Conservation (phyloP, 78 protist genomes). For the Cyanophora paradoxa region DNA sequence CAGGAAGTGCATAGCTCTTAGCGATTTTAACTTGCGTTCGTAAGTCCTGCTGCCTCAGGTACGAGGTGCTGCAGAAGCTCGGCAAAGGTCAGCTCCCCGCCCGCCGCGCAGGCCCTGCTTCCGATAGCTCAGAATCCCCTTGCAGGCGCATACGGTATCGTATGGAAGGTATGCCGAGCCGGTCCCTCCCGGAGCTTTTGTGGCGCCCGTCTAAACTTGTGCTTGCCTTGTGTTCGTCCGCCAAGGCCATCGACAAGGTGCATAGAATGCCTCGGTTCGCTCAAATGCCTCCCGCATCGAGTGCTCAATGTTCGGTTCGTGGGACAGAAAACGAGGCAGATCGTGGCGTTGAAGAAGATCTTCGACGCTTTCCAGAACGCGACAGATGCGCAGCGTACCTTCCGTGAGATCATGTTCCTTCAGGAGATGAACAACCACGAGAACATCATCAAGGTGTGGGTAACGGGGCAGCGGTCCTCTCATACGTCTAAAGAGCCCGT, state of each 20-base stretch:
- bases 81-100: neutral
- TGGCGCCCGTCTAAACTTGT: no score
- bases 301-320: neutral
- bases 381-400: slow-evolving; percentile 98
- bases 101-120: neutral
- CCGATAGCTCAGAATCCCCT: neutral
- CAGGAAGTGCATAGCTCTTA: slow-evolving; percentile 74
- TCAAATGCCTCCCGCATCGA: neutral
- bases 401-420: slow-evolving; percentile 92
- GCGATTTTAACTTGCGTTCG: slow-evolving; percentile 9
- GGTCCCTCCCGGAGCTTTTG: neutral
- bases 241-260: neutral
- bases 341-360: slow-evolving; percentile 94
- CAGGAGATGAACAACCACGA: slow-evolving; percentile 81
- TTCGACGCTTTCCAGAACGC: slow-evolving; percentile 95
- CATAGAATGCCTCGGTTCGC: neutral
- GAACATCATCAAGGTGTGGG: slow-evolving; percentile 68
- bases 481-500: no score
- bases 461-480: no score
- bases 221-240: no score
- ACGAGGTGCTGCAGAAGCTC: neutral
- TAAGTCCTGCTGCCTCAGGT: neutral
- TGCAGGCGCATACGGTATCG: slow-evolving; percentile 92
- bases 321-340: slow-evolving; percentile 28
- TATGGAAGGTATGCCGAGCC: slow-evolving; percentile 73